Conservation (phyloP, 2,329 filamentous ascomycete genomes). For the Penicillium freii region DNA sequence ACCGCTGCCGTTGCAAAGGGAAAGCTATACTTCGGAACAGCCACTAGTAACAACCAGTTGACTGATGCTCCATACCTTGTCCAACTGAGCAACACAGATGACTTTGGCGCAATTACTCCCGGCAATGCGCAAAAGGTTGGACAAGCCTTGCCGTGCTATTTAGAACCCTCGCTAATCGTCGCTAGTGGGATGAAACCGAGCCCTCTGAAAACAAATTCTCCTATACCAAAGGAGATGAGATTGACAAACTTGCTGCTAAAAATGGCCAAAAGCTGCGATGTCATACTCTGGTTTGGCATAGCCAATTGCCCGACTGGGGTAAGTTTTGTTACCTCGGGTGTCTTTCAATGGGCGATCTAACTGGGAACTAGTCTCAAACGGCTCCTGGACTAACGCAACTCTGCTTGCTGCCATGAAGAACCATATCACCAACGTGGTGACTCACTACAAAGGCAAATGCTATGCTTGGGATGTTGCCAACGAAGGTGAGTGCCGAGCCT, state of each 20-base stretch:
- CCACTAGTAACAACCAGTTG: constrained; percentile 57
- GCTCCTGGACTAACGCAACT: constrained; percentile 58
- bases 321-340: constrained; percentile 17
- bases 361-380: constrained; percentile 37
- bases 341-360: neutral
- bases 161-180: neutral
- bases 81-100: constrained; percentile 57
- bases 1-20: constrained; percentile 53
- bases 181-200: constrained; percentile 62
- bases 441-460: constrained; percentile 38
- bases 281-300: constrained; percentile 58
- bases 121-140: constrained; percentile 59
- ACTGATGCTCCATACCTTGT: constrained; percentile 55
- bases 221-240: constrained; percentile 56
- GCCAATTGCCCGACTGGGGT: constrained; percentile 56
- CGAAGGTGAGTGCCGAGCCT: constrained; percentile 26
- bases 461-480: constrained; percentile 45
- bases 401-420: constrained; percentile 56
- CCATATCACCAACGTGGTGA: constrained; percentile 40
- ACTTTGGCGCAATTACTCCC: constrained; percentile 65
- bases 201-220: constrained; percentile 57
- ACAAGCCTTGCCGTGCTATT: neutral
- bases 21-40: constrained; percentile 56
- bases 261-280: constrained; percentile 57
- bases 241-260: constrained; percentile 41